Evolutionary conservation across 129 eudicot species (phyloP).

Genomic region (Pulicaria dysenterica): DNA sequence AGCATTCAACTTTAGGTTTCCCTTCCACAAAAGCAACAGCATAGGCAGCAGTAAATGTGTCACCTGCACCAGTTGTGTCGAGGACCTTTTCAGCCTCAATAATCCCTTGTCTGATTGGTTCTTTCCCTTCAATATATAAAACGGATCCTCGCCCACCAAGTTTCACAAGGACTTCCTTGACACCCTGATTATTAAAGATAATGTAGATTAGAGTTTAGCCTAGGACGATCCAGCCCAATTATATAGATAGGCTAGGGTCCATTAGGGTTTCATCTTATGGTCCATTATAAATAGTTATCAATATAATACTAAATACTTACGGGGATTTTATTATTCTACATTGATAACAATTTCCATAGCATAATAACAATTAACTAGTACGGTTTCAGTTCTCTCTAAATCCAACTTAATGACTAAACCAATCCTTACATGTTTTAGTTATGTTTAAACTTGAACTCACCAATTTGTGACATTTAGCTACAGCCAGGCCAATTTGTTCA

Average conservation of each 20-base stretch:
- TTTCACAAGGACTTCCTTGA: slow-evolving; percentile 88
- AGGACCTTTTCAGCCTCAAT: slow-evolving; percentile 77
- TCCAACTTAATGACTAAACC: neutral
- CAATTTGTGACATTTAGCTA: slow-evolving; percentile 70
- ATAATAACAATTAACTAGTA: neutral
- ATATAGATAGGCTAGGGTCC: too few relatives aligned
- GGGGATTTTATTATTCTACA: too few relatives aligned
- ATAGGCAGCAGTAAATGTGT: slow-evolving; percentile 95
- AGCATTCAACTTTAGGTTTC: slow-evolving; percentile 71
- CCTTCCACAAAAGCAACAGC: slow-evolving; percentile 98
- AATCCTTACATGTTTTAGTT: neutral
- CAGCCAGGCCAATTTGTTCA: slow-evolving; percentile 80
- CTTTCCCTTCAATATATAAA: slow-evolving; percentile 74
- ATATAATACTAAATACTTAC: too few relatives aligned
- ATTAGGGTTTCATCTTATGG: too few relatives aligned
- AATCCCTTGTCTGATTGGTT: slow-evolving; percentile 75
- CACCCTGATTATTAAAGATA: slow-evolving; percentile 44
- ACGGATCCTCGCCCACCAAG: slow-evolving; percentile 91
- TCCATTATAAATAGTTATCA: too few relatives aligned
- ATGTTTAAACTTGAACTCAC: slow-evolving; percentile 36
- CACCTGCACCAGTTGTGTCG: slow-evolving; percentile 98
- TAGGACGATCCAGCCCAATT: too few relatives aligned
- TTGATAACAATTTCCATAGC: slow-evolving; percentile 21
- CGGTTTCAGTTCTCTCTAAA: neutral
- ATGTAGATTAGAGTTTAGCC: too few relatives aligned